A percentile compares a stretch with the other conserved stretches of the same genome.
phyloP scores from a whole-genome alignment of 2,329 filamentous ascomycete genomes.

The Pyrenophora teres region DNA sequence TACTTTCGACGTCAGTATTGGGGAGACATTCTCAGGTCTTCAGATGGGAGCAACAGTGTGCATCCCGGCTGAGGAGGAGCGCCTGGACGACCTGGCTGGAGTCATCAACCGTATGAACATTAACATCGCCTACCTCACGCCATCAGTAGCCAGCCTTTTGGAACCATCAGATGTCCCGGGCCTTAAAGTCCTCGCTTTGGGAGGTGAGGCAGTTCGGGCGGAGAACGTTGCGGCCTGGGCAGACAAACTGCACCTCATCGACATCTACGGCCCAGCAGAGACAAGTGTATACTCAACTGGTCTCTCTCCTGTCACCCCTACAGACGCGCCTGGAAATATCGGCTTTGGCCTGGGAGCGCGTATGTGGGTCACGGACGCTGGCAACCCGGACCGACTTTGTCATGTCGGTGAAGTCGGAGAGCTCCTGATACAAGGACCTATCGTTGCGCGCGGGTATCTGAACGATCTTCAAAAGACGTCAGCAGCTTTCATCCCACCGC shows the following conservation, averaged over 20 bases:
- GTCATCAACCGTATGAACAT: conserved; percentile 29
- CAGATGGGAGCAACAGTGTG: conserved; percentile 55
- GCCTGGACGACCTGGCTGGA: conserved; percentile 55
- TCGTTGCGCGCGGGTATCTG: conserved; percentile 10
- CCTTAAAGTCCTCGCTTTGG: conserved; percentile 48
- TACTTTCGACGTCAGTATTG: conserved; percentile 58
- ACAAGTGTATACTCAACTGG: neutral
- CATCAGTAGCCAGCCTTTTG: conserved; percentile 57
- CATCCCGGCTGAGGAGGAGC: conserved; percentile 58
- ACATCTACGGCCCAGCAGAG: neutral
- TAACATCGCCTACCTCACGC: conserved; percentile 54
- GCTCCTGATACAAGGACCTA: conserved; percentile 9
- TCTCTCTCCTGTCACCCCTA: neutral
- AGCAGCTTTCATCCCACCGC: conserved; percentile 8
- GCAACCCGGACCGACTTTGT: neutral
- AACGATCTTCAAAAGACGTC: conserved; percentile 14
- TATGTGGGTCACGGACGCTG: neutral
- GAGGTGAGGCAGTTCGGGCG: conserved; percentile 43
- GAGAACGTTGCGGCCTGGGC: neutral
- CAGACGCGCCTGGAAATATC: neutral
- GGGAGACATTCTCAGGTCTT: conserved; percentile 57
- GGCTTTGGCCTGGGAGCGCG: neutral
- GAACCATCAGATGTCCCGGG: conserved; percentile 49
- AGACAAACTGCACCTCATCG: neutral
- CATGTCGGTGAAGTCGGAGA: conserved; percentile 14